Conservation (phyloP, 352 stramenopile species). For the Hyaloperonospora brassicae region DNA sequence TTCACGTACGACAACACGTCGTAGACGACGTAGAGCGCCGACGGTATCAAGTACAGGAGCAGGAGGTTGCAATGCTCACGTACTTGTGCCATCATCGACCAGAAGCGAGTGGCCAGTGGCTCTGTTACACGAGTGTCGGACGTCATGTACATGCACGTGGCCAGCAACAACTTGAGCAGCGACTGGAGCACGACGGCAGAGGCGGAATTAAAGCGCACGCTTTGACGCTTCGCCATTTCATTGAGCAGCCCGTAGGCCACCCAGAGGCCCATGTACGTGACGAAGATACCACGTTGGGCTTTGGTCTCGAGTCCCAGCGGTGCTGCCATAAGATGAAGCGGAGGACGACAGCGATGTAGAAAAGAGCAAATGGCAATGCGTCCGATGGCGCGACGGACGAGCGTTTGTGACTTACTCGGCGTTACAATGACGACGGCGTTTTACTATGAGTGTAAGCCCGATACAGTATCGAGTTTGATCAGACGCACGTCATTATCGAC, state of each 20-base stretch:
- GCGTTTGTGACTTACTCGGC: no score
- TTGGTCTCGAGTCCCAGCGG: constrained; percentile 67
- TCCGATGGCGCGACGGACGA: no score
- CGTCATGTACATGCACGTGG: constrained; percentile 59
- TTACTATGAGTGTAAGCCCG: no score
- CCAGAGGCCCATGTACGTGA: constrained; percentile 76
- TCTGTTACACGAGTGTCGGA: constrained; percentile 29
- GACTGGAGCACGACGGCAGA: constrained; percentile 70
- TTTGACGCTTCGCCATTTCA: constrained; percentile 59
- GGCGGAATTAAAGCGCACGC: constrained; percentile 67
- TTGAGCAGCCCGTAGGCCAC: constrained; percentile 73
- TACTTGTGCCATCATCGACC: constrained; percentile 32
- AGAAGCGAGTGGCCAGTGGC: constrained; percentile 21
- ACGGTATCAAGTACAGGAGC: constrained; percentile 66
- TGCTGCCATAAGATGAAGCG: constrained; percentile 19
- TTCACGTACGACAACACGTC: constrained; percentile 83
- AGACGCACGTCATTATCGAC: no score
- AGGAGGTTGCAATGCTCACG: constrained; percentile 38
- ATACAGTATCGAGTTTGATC: no score
- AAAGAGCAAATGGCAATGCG: no score
- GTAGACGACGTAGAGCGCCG: constrained; percentile 72
- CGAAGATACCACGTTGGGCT: constrained; percentile 62
- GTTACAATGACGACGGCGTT: no score
- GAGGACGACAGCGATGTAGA: no score
- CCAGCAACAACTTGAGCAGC: constrained; percentile 59